phyloP scores from a whole-genome alignment of 2,329 filamentous ascomycete species.

The Fusarium luffae region DNA sequence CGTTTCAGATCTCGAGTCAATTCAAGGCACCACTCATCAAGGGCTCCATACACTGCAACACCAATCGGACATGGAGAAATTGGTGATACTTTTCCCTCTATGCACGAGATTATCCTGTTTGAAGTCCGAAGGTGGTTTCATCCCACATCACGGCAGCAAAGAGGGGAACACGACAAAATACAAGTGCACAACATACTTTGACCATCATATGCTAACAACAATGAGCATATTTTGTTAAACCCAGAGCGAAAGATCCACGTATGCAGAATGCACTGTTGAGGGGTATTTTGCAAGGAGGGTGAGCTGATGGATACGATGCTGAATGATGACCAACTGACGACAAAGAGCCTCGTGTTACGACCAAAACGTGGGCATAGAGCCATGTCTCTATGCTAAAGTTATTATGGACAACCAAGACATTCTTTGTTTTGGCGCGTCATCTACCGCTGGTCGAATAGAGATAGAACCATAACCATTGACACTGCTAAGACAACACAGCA shows the following conservation, averaged over 20 bases:
- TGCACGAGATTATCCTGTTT: conserved; percentile 13
- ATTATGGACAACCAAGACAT: neutral
- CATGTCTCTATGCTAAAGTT: neutral
- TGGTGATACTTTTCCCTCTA: neutral
- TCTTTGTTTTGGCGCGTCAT: conserved; percentile 1
- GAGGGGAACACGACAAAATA: neutral
- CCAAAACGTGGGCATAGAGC: conserved; percentile 12
- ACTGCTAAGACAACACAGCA: neutral
- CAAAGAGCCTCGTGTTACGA: conserved; percentile 12
- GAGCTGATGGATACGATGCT: conserved; percentile 17
- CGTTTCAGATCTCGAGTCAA: conserved; percentile 25
- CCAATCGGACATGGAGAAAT: conserved; percentile 1
- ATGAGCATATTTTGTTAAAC: neutral
- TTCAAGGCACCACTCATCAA: conserved; percentile 5
- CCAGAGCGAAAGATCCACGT: conserved; percentile 23
- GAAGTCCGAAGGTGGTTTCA: neutral
- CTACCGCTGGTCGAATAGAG: neutral
- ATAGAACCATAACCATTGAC: neutral
- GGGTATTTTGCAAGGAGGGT: conserved; percentile 17
- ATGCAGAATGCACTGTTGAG: conserved; percentile 20
- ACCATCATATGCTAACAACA: neutral
- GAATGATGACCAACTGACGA: conserved; percentile 34
- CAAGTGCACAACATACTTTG: neutral
- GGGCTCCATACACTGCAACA: conserved; percentile 4
- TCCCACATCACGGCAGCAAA: conserved; percentile 15